Evolutionary conservation across 2,329 filamentous ascomycete genomes (phyloP).

Genomic region (Paraconiothyrium brasiliense): DNA sequence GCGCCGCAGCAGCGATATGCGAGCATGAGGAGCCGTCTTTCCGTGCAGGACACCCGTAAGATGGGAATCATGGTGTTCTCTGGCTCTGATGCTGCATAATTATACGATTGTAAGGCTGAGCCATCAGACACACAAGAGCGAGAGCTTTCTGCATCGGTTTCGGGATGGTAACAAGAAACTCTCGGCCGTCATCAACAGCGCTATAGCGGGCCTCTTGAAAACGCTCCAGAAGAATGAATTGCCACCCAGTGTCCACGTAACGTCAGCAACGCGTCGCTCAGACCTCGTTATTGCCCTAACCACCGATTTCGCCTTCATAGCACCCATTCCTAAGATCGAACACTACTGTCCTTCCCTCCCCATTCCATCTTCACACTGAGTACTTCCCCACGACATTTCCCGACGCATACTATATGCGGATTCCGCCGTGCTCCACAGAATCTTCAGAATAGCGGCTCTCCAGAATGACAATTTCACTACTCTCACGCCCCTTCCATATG

Average conservation of each 20-base stretch:
- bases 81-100: background rate
- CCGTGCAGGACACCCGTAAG: background rate
- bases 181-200: background rate
- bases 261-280: no score
- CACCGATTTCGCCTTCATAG: background rate
- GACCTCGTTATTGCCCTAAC: no score
- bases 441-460: background rate
- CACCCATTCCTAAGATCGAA: no score
- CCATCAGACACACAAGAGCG: background rate
- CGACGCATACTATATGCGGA: no score
- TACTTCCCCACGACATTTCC: no score
- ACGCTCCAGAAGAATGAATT: background rate
- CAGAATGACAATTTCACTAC: background rate
- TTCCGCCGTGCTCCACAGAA: no score
- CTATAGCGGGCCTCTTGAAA: background rate
- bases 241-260: background rate
- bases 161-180: background rate
- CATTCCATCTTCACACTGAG: no score
- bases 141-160: no score
- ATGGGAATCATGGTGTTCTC: background rate
- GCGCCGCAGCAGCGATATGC: background rate
- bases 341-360: no score
- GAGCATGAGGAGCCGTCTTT: background rate
- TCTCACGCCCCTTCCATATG: background rate
- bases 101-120: background rate